Evolutionary conservation across 2,329 filamentous ascomycete species (phyloP).

Genomic region (Trichophyton simii): DNA sequence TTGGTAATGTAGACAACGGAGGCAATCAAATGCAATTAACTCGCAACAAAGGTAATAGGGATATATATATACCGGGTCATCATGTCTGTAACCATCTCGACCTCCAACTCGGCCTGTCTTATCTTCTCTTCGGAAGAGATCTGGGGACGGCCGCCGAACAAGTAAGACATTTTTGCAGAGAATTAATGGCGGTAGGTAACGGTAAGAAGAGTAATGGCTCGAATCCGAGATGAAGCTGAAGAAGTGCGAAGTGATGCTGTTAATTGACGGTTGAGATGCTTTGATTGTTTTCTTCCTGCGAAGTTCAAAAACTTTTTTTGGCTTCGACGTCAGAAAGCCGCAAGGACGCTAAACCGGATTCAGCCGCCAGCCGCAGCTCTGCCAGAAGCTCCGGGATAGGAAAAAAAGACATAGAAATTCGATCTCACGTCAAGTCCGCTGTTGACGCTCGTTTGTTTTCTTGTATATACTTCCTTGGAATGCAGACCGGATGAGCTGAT

Average conservation of each 20-base stretch:
- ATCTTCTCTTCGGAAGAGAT: conserved; percentile 95
- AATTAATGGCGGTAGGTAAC: neutral
- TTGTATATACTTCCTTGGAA: neutral
- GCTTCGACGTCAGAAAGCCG: neutral
- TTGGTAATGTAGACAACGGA: neutral
- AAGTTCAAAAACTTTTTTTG: neutral
- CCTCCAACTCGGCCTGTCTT: conserved; percentile 86
- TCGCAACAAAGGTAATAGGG: neutral
- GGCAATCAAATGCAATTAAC: neutral
- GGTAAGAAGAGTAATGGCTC: neutral
- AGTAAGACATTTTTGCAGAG: conserved; percentile 52
- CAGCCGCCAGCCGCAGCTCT: neutral
- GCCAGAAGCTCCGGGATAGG: neutral
- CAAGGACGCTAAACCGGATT: neutral
- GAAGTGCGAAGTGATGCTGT: neutral
- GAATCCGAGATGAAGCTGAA: neutral
- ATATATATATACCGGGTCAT: conserved; percentile 68
- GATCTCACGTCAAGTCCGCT: neutral
- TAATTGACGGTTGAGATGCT: neutral
- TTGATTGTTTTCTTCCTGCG: neutral
- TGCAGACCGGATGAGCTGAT: conserved; percentile 19
- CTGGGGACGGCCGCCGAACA: conserved; percentile 62
- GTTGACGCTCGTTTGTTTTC: neutral
- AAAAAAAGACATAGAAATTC: neutral
- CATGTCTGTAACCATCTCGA: conserved; percentile 96